Base-by-base conservation (phyloP, 2,329 filamentous ascomycete genomes). In the Sordariomycetes sp. region DNA sequence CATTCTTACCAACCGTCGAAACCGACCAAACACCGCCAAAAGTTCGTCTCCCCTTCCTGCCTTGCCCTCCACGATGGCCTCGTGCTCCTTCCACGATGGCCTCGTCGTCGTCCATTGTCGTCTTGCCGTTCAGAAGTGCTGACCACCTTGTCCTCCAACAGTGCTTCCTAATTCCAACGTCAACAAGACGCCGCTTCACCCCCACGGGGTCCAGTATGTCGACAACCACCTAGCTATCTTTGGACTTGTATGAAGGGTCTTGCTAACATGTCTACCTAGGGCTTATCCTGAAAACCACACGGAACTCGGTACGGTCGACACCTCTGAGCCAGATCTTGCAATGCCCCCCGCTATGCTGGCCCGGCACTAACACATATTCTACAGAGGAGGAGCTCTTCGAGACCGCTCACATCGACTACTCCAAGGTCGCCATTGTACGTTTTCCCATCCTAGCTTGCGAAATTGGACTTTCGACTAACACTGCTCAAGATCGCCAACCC, bases 361-460 rank as follows among this genome's bases (percentile, higher is more conserved):
- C 64, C 64, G 62, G 62, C 59, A 61, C 60, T 62, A 61, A 64
- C 59, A 55, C 46, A 59, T 11, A 46, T 51, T 24, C 14, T 53
- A 57, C 64, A 77, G 81, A 99, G 78, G 91, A 97, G 78, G 90
- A 96, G 74, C 88, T 99, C 62, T 92, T 97, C 76, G 90, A 97
- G 76, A 91, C 88, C 71, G 94, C 94, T 65, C 93, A 99, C 82
- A 99, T 99, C 71, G 94, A 99, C 82, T 99, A 97, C 74, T 89
- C 97, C 76, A 89, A 91, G 71, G 94, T 99, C 69, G 90, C 94
- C 63, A 99, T 99, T 80, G 92, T 96, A 82, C 74, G 89, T 72
- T 60, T 18, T 25, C 48, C 51, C 37, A n/a, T 46, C 12, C 10
- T 40, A 16, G 50, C 14, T 28, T 25, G 28, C 50, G 11, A 54